These are phyloP conservation scores for Stereocaulon alpinum DNA, from an alignment of 495 filamentous ascomycete species.

Conservation along the genomic window DNA sequence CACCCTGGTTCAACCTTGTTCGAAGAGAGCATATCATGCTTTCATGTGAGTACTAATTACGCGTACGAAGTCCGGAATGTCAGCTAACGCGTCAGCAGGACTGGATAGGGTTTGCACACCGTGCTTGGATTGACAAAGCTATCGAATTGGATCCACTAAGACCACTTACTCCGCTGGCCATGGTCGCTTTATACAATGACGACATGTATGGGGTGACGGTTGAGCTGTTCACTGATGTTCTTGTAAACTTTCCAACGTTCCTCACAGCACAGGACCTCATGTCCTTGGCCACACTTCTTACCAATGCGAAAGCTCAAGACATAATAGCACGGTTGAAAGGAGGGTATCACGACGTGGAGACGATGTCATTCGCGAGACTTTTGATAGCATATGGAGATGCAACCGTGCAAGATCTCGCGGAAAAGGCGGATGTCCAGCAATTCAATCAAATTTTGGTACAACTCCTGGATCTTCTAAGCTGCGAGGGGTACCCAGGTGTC, in stretches of 20 bases:
- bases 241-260: constrained; percentile 54
- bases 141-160: constrained; percentile 45
- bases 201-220: constrained; percentile 47
- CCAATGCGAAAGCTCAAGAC: constrained; percentile 42
- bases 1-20: constrained; percentile 23
- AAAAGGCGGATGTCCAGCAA: constrained; percentile 21
- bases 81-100: constrained; percentile 28
- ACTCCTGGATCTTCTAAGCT: constrained; percentile 53
- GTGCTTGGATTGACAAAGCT: constrained; percentile 42
- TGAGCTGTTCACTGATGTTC: constrained; percentile 53
- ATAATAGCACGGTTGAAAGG: constrained; percentile 39
- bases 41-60: constrained; percentile 39
- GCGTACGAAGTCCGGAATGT: no score
- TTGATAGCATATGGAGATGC: constrained; percentile 60
- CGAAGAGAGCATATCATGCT: constrained; percentile 47
- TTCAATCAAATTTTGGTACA: constrained; percentile 19
- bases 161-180: constrained; percentile 42
- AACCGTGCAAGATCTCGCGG: constrained; percentile 40
- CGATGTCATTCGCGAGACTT: constrained; percentile 57
- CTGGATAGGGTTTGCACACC: constrained; percentile 61
- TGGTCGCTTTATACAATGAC: constrained; percentile 45
- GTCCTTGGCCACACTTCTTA: constrained; percentile 45
- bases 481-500: constrained; percentile 60
- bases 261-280: constrained; percentile 45
- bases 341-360: constrained; percentile 54